A percentile compares a stretch with the other conserved stretches of the same genome.
phyloP scores from a whole-genome alignment of 2,329 filamentous ascomycete species.

The Gyromitra esculenta region DNA sequence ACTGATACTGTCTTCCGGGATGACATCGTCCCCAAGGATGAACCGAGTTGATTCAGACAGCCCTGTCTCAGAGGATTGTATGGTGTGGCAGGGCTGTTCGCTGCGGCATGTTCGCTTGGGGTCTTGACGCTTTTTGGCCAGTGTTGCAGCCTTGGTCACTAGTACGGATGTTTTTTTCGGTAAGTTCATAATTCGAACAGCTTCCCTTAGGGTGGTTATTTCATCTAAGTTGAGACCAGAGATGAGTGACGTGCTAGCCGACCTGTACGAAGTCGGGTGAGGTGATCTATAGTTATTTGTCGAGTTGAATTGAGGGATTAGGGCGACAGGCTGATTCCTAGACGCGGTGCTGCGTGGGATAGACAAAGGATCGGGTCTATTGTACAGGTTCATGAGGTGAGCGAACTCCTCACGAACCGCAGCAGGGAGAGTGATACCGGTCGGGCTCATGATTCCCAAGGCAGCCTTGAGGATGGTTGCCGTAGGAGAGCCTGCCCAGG shows the following conservation, averaged over 20 bases:
- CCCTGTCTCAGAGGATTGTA: neutral
- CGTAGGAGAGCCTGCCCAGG: constrained; percentile 10
- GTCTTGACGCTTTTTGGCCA: neutral
- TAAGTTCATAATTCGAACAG: neutral
- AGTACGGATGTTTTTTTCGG: neutral
- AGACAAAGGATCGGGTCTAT: neutral
- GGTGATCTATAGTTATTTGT: neutral
- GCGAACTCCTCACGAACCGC: neutral
- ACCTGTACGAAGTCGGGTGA: neutral
- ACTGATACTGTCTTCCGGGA: neutral
- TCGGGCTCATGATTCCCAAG: neutral
- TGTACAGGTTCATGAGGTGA: constrained; percentile 7
- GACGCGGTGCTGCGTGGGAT: neutral
- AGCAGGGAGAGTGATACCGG: neutral
- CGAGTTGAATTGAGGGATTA: neutral
- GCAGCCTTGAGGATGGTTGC: constrained; percentile 7
- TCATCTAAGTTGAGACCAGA: neutral
- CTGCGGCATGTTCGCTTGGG: neutral
- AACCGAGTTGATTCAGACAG: neutral
- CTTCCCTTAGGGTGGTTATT: neutral
- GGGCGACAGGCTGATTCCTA: neutral
- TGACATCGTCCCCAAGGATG: neutral
- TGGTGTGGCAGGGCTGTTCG: neutral
- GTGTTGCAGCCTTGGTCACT: neutral
- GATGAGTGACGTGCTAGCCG: too few relatives aligned